These are phyloP conservation scores for Suhomyces sp. DNA, from an alignment of 805 yeast genomes.

Conservation along the genomic window DNA sequence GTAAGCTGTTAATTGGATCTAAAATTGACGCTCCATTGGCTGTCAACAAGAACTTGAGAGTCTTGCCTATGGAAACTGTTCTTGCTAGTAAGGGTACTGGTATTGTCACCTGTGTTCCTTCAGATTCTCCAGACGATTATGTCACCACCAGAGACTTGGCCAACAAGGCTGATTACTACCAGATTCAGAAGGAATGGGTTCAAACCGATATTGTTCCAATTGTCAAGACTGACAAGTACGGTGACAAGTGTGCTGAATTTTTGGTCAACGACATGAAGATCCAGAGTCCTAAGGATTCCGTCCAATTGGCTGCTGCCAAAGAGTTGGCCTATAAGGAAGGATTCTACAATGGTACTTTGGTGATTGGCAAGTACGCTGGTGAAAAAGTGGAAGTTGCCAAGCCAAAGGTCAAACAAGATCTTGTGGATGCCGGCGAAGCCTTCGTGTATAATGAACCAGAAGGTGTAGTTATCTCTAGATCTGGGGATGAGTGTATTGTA, in stretches of 20 bases:
- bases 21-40: slow-evolving; percentile 84
- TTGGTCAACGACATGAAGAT: slow-evolving; percentile 85
- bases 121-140: slow-evolving; percentile 98
- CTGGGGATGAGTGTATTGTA: slow-evolving; percentile 95
- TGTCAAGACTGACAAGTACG: slow-evolving; percentile 79
- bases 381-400: slow-evolving; percentile 90
- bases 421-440: slow-evolving; percentile 74
- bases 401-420: slow-evolving; percentile 77
- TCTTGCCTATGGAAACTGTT: slow-evolving; percentile 97
- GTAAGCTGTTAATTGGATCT: slow-evolving; percentile 79
- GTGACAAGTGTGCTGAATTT: slow-evolving; percentile 81
- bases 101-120: slow-evolving; percentile 97
- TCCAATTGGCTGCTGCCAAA: slow-evolving; percentile 86
- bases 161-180: slow-evolving; percentile 88
- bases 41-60: slow-evolving; percentile 62
- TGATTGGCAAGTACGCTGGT: slow-evolving; percentile 79
- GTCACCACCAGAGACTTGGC: slow-evolving; percentile 80
- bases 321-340: slow-evolving; percentile 96
- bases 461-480: slow-evolving; percentile 81
- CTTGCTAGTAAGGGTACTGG: slow-evolving; percentile 96
- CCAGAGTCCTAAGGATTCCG: slow-evolving; percentile 89
- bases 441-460: slow-evolving; percentile 95
- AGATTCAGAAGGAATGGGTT: slow-evolving; percentile 85
- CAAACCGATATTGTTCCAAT: slow-evolving; percentile 68
- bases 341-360: slow-evolving; percentile 83